Evolutionary conservation across 2,329 filamentous ascomycete species (phyloP), one percentile per base, ranked within the genome.

Genomic region (Cordyceps sp.): DNA sequence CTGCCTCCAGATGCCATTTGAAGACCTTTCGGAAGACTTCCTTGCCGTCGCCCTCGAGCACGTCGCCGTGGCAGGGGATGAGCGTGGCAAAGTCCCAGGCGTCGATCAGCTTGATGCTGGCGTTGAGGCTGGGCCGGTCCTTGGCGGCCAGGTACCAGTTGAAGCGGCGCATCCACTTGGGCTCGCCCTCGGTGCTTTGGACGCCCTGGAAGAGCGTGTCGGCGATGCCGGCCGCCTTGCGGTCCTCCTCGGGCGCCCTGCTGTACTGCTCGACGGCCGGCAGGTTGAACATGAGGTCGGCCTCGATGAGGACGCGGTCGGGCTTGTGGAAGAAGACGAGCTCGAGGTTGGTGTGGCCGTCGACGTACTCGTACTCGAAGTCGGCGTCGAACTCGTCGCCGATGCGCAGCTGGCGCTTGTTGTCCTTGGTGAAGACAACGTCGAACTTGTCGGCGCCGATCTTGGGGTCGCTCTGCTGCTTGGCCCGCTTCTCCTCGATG

Each of bases 61-160:
- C 76, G 57, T 98, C 90, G 8, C 90, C 90, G 55, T 98, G 90
- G 52, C 88, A 96, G 1, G 88, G 85, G 37, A 98, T 75, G 31
- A 96, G 64, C 25, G 75, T 75, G 40, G 78, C 71, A 50, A 94
- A 93, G 36, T 88, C 78, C 88, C 88, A 98, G 33, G 55, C 50
- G 33, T 73, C 62, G 39, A 96, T 88, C 37, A 66, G 65, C 42
- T 55, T 58, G 26, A 84, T 58, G 42, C 78, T 85, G 39, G 72
- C 63, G 40, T 74, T 75, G 53, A 85, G 92, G 12, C 70, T 74
- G 5, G 55, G 41, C 20, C 81, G 63, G 53, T 94, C 71, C 24
- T 57, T 61, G 45, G 54, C 76, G 20, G 73, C 53, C 2, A 64
- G 59, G 53, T 93, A 86, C 86, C 88, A 96, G 32, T 81, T 56